Percentiles rank a stretch among this genome's conserved stretches.
Conservation (phyloP, 352 stramenopile species). For the Phytophthora megakarya region DNA sequence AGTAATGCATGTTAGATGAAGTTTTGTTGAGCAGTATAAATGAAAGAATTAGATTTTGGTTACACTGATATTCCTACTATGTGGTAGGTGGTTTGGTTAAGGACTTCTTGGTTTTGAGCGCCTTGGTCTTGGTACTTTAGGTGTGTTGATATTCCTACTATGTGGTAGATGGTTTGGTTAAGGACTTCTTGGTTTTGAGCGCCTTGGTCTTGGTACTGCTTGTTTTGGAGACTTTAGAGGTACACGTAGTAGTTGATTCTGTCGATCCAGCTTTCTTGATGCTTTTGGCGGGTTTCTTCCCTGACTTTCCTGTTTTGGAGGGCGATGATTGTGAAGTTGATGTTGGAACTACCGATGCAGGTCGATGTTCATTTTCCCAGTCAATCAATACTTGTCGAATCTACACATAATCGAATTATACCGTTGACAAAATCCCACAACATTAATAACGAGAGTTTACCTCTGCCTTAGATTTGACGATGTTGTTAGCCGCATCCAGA, state of each 20-base stretch:
- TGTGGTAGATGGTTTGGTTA: slow-evolving; percentile 5
- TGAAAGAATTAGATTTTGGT: slow-evolving; percentile 7
- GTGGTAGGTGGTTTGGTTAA: slow-evolving; percentile 4
- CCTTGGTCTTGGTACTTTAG: slow-evolving; percentile 13
- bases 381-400: slow-evolving; percentile 72
- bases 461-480: slow-evolving; percentile 77
- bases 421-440: too few species aligned
- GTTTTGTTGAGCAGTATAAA: slow-evolving; percentile 18
- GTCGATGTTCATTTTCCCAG: slow-evolving; percentile 65
- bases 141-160: too few species aligned
- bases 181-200: slow-evolving; percentile 24
- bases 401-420: slow-evolving; percentile 18
- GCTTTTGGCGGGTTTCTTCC: too few species aligned
- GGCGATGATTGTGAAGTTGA: neutral
- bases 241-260: slow-evolving; percentile 9
- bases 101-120: slow-evolving; percentile 25
- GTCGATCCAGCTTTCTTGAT: slow-evolving; percentile 28
- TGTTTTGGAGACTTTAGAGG: slow-evolving; percentile 8
- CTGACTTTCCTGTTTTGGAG: slow-evolving; percentile 23
- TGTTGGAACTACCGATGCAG: slow-evolving; percentile 10
- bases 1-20: neutral
- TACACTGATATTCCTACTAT: neutral
- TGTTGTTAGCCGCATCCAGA: slow-evolving; percentile 80
- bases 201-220: slow-evolving; percentile 9
- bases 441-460: too few species aligned